Percentiles rank a stretch among this genome's conserved stretches.
These are phyloP conservation scores for Athelia sp. DNA, from an alignment of 1,284 basidiomycete genomes.

Conservation along the genomic window DNA sequence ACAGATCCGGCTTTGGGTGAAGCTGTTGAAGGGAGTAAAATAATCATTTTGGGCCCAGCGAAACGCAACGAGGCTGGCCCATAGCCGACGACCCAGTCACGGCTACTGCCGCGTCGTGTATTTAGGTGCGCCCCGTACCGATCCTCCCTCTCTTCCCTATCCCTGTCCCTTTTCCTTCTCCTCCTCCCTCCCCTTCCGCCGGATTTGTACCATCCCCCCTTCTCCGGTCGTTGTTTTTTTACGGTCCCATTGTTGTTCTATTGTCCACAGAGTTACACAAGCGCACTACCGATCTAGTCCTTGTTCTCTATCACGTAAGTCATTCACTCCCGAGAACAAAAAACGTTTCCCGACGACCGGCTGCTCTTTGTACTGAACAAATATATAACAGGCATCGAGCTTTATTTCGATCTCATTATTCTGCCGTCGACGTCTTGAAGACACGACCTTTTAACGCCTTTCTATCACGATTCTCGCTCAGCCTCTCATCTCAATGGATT, in stretches of 20 bases:
- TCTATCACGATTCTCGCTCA: constrained; percentile 19
- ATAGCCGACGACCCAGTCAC: background rate
- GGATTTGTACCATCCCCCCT: too few species aligned
- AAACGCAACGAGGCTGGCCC: background rate
- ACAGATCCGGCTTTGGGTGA: too few species aligned
- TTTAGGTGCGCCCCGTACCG: background rate
- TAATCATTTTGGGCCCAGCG: background rate
- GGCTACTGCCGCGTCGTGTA: background rate
- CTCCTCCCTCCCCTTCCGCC: constrained; percentile 13
- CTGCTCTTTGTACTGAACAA: constrained; percentile 19
- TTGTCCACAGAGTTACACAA: background rate
- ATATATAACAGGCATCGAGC: constrained; percentile 12
- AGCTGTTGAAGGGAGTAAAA: too few species aligned
- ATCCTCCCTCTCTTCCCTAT: constrained; percentile 12
- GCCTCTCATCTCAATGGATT: constrained; percentile 31
- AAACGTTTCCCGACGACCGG: constrained; percentile 15
- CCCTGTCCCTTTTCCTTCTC: constrained; percentile 24
- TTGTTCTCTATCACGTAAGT: constrained; percentile 2
- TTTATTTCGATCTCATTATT: constrained; percentile 33
- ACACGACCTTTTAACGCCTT: constrained; percentile 9
- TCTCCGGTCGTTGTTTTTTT: constrained; percentile 12
- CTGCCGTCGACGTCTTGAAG: constrained; percentile 10
- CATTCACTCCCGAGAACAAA: background rate
- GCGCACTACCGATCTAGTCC: background rate
- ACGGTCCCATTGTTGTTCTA: constrained; percentile 13